phyloP scores from a whole-genome alignment of 73 alveolate genomes.

The Paramecium primaurelia region DNA sequence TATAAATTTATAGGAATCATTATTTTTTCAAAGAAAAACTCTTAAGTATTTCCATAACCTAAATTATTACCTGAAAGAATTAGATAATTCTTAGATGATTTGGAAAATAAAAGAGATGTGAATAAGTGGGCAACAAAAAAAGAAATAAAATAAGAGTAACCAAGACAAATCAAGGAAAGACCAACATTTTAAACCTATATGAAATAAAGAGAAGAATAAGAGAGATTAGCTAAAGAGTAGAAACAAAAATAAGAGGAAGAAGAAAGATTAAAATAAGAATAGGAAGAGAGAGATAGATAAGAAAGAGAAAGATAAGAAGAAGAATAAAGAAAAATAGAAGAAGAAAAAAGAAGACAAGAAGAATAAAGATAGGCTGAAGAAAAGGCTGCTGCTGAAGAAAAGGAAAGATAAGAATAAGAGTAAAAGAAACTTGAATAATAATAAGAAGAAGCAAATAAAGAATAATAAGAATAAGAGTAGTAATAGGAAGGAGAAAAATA shows the following conservation, averaged over 20 bases:
- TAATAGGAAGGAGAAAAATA: not conserved
- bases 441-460: not conserved
- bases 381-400: not conserved
- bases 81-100: not conserved
- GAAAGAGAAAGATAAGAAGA: constrained; percentile 30
- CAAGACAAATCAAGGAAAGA: constrained; percentile 14
- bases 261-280: not conserved
- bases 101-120: constrained; percentile 32
- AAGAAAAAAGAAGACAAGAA: not conserved
- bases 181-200: constrained; percentile 25
- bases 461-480: not conserved
- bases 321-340: not conserved
- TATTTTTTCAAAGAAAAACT: not conserved
- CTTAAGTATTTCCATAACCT: constrained; percentile 23
- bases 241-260: not conserved
- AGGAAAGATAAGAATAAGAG: not conserved
- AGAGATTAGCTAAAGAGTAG: constrained; percentile 4
- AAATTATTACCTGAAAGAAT: not conserved
- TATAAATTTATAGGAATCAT: not conserved
- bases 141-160: not conserved
- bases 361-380: not conserved
- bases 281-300: not conserved
- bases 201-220: constrained; percentile 43
- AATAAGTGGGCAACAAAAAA: not conserved
- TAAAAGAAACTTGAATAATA: not conserved